Evolutionary conservation across 441 rosid genomes (phyloP), one percentile per base, ranked within the genome.

Genomic region (Macaranga tanarius): DNA sequence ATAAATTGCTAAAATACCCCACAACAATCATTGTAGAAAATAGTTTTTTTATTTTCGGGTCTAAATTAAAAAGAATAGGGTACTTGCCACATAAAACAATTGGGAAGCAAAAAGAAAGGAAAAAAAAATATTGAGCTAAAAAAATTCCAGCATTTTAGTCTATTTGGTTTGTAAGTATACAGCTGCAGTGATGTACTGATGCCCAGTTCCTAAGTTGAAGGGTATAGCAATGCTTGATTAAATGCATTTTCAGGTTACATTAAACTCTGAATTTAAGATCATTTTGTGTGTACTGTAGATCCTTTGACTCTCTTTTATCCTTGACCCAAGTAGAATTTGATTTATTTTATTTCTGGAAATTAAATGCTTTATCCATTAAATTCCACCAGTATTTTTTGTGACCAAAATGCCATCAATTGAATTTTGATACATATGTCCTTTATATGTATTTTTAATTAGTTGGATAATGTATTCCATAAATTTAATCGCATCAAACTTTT

Each of bases 21-120:
- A 64, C 79, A 55, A 22, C 72, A 79, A 79, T 75, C 45, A 76
- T 79, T 68, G 65, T 63, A 28, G 23, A 5, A 10, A 11, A 1
- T 1, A 2, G 34, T 47, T 48, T 48, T 2, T 16, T 10, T 1
- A 7, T 42, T 42, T 0, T 1, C 0, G 12, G 12, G 12, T 7
- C 12, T 7, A 42, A 28, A 48, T 6, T 5, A 66, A 16, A 71
- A 44, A 8, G 3, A 38, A n/a, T 10, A 57, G 19, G 12, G 4
- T n/a, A 44, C 19, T 11, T 19, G 22, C 9, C 25, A n/a, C 17
- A 51, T 19, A 66, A 17, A 50, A 28, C 19, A 26, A 26, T 26
- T 3, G 56, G 56, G 12, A 23, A 4, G 2, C 22, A 12, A 15
- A 17, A 23, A 23, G 9, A 26, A n/a, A n/a, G n/a, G n/a, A n/a